Evolutionary conservation across 345 rosid genomes (phyloP), one percentile per base, ranked within the genome.

Genomic region (Rhizophora apiculata): DNA sequence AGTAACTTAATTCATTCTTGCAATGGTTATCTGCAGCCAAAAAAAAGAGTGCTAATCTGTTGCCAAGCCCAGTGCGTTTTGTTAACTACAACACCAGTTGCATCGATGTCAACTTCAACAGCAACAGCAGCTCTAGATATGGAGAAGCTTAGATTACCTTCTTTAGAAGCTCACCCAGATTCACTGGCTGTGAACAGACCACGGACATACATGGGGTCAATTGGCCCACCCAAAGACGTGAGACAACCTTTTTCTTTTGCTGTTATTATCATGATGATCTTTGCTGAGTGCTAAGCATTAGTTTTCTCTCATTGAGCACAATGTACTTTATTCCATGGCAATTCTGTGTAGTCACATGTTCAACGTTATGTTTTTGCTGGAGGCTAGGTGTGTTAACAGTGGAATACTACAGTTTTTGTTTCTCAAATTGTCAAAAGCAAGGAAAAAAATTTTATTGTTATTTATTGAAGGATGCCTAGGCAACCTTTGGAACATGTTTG

Each of bases 131-230:
- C 79, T 68, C 83, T 89, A 78, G 96, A 90, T 71, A 78, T 87
- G 73, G 91, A 91, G 68, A 88, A 88, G 85, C 84, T 92, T 72
- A 86, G 92, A 79, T 81, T 92, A 60, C 83, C 96, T 61, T 85
- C 93, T 73, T 77, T 90, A 63, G 88, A 87, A 74, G 72, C 83
- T 74, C 81, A 79, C 71, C 72, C 89, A 62, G 82, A 79, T 77
- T 74, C 92, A 67, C 55, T 81, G 37, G 30, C 80, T 63, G 76
- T 87, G 22, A 80, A 82, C 54, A 79, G 85, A 68, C 85, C 78
- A 56, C 90, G 93, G 99, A 83, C 85, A 53, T 90, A 80, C 76
- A 80, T 76, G 6, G 85, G 85, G 58, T 71, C 83, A 58, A 49
- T 82, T 48, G 82, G 74, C 74, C 87, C 81, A 6, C 85, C 88